Base-by-base conservation (phyloP, 768 basidiomycete genomes). In the Nidula microcarpa region DNA sequence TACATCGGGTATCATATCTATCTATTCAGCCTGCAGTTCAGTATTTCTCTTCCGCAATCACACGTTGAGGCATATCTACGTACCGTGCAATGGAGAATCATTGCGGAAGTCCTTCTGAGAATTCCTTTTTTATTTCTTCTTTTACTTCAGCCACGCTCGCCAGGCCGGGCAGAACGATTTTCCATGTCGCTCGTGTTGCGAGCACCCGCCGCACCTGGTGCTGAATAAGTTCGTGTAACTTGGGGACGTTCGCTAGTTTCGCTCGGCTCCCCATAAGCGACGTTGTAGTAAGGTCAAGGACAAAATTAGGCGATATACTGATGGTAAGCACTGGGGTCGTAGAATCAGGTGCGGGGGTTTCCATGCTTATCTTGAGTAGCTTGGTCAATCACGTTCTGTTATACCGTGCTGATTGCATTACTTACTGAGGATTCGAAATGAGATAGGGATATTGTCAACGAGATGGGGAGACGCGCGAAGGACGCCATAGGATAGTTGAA, bases 191-290 rank as follows among this genome's bases (percentile, higher is more conserved):
- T 53, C 77, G 71, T 23, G 78, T 63, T 47, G 81, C 78, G 49
- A 89, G 73, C 16, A 83, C 75, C 46, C 80, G 79, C 39, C 90
- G 79, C 0, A 97, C 81, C 68, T 96, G 90, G 58, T 87, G 82
- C 57, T 91, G 81, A 49, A 99, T 92, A 49, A 99, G 78, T 66
- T 99, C 95, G 60, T 98, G 95, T 13, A 98, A 75, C 68, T 99
- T 99, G 23, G 97, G 96, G 1, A 99, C 91, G 63, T 99, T 94
- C 55, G 93, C 94, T 1, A 99, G 79, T 70, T 98, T 97, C n/a
- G 97, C 95, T 44, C 96, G 85, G 58, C 91, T 94, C 16, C 97
- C 97, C 75, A 98, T 86, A 4, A 98, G 79, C 30, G 94, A 98
- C 6, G 86, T 92, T 9, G 92, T 94, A 48, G 87, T 84, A 43